These are phyloP conservation scores for Glebionis coronaria DNA, from an alignment of 129 eudicot species.

Conservation along the genomic window DNA sequence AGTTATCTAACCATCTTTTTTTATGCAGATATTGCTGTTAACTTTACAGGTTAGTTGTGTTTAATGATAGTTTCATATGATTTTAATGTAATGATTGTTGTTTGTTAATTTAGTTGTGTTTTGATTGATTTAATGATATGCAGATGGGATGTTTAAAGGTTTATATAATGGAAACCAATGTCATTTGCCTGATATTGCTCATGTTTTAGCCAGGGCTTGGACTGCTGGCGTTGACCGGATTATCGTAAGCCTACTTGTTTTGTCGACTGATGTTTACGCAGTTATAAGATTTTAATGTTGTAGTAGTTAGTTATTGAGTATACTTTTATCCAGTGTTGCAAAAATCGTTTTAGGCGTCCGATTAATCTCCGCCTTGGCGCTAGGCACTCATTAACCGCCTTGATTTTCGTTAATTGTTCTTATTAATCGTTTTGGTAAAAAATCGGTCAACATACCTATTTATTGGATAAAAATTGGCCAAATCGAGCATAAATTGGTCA, in stretches of 20 bases:
- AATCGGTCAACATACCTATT: no score
- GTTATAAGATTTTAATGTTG: no score
- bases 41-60: conserved; percentile 69
- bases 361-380: no score
- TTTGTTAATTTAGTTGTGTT: background rate
- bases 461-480: no score
- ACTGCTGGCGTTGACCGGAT: conserved; percentile 95
- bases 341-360: no score
- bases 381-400: no score
- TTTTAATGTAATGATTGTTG: background rate
- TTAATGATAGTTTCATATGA: background rate
- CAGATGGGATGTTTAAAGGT: conserved; percentile 97
- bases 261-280: no score
- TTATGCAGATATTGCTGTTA: conserved; percentile 82
- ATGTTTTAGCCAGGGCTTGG: conserved; percentile 91
- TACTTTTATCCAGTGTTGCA: no score
- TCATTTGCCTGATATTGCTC: conserved; percentile 70
- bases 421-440: no score
- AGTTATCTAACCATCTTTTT: conserved; percentile 1
- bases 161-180: conserved; percentile 86
- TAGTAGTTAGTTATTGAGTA: no score
- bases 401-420: no score
- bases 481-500: no score
- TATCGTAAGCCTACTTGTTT: conserved; percentile 62
- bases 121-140: conserved; percentile 13